Evolutionary conservation across 345 rosid species (phyloP), one percentile per base, ranked within the genome.

Genomic region (Pugionium cornutum): DNA sequence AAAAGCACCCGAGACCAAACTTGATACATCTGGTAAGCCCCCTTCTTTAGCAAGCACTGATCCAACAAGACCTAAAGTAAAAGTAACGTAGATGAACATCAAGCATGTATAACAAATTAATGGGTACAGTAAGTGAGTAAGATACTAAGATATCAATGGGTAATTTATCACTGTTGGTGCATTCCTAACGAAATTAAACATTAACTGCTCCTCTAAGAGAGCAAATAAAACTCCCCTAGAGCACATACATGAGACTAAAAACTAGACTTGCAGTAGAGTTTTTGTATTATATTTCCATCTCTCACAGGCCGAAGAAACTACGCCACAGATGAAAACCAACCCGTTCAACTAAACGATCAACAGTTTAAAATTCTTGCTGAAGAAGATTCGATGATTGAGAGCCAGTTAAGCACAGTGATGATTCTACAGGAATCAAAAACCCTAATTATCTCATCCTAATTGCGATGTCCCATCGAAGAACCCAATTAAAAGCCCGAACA

Each of bases 1-100:
- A 61, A 77, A 58, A 76, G 88, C 85, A 56, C 95, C 95, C 0
- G 91, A 79, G 64, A 89, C 69, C 9, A 84, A 70, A 76, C 75
- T 83, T 33, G 91, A 79, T 50, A 84, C 75, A 70, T 61, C 76
- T 5, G 83, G 64, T 54, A 84, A 45, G 57, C 74, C 58, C 33
- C 83, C 89, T 66, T 87, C 99, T 76, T 83, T 91, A 6, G 82
- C 96, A 75, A 89, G 84, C 68, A 89, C 82, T 0, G 97, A 91
- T 58, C 97, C 97, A 68, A 83, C 76, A 76, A 95, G 52, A 48
- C 97, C 99, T 95, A 68, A 68, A 52, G 58, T 44, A 37, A 37
- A 37, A 18, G 18, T 18, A 18, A 18, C 18, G 18, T 18, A 18
- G 18, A 18, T 18, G 18, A 18, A 18, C 18, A 18, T 18, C 18